Percentiles rank a stretch among this genome's conserved stretches.
These are phyloP conservation scores for Lodderomyces elongisporus DNA, from an alignment of 1,139 yeast species.

Conservation along the genomic window DNA sequence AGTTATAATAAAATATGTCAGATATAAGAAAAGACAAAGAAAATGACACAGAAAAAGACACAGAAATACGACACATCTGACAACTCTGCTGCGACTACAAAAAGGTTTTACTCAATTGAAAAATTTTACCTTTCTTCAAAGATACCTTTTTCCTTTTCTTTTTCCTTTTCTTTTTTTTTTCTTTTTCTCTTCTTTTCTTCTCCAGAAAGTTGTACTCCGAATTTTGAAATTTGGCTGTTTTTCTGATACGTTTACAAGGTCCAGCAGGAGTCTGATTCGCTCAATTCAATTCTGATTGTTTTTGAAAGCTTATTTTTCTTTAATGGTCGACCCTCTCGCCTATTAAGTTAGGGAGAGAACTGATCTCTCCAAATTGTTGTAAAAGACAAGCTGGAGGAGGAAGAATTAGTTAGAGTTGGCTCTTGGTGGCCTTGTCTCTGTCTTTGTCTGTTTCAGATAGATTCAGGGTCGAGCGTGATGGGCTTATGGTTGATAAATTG, in stretches of 20 bases:
- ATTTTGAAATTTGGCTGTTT: constrained; percentile 30
- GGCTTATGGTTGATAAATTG: constrained; percentile 30
- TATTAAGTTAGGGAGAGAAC: constrained; percentile 45
- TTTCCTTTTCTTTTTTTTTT: constrained; percentile 4
- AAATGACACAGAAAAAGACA: too few relatives aligned
- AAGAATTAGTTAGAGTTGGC: constrained; percentile 14
- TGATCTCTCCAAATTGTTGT: background rate
- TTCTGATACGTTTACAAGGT: constrained; percentile 13
- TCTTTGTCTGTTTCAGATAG: too few relatives aligned
- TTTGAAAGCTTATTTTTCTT: constrained; percentile 14
- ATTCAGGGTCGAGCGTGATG: constrained; percentile 6
- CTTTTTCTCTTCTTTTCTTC: constrained; percentile 13
- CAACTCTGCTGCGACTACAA: too few relatives aligned
- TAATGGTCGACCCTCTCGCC: constrained; percentile 29
- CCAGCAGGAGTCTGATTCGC: constrained; percentile 6
- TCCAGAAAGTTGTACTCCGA: constrained; percentile 40
- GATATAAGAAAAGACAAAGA: too few relatives aligned
- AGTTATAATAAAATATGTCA: too few relatives aligned
- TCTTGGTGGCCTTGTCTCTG: too few relatives aligned
- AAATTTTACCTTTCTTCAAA: constrained; percentile 4
- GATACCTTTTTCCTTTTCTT: constrained; percentile 10
- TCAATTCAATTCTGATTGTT: constrained; percentile 10
- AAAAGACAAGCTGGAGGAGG: background rate
- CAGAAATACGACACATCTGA: too few relatives aligned
- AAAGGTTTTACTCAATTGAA: background rate